Evolutionary conservation across 2,329 filamentous ascomycete genomes (phyloP).

Genomic region (Epichloe sp.): DNA sequence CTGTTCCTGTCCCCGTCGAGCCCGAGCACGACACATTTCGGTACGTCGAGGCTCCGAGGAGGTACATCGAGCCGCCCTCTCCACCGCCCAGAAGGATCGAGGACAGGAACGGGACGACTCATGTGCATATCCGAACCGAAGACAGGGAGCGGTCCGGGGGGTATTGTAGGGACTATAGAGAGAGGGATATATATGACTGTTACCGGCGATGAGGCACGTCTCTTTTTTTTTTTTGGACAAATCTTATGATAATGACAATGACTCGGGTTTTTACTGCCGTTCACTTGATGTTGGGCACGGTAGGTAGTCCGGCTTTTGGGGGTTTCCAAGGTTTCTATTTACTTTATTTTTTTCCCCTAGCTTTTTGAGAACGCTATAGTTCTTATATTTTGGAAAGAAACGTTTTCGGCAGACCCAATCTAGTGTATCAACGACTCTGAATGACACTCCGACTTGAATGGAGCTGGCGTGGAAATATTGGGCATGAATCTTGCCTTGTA

Average conservation of each 20-base stretch:
- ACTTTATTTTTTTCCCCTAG: too few species aligned
- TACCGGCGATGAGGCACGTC: slow-evolving; percentile 2
- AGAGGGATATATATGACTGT: slow-evolving; percentile 1
- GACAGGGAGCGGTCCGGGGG: slow-evolving; percentile 20
- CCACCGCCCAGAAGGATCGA: slow-evolving; percentile 20
- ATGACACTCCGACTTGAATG: too few species aligned
- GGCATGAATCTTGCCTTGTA: not conserved
- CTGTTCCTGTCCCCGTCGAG: slow-evolving; percentile 28
- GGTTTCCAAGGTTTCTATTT: too few species aligned
- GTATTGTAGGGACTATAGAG: slow-evolving; percentile 14
- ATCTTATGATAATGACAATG: not conserved
- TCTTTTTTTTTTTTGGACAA: not conserved
- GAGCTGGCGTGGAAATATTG: too few species aligned
- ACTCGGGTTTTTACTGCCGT: too few species aligned
- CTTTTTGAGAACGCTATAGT: too few species aligned
- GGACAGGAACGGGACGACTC: slow-evolving; percentile 9
- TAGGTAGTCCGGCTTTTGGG: too few species aligned
- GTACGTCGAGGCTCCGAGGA: slow-evolving; percentile 37
- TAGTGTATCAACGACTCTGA: too few species aligned
- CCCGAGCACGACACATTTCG: slow-evolving; percentile 35
- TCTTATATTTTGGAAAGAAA: too few species aligned
- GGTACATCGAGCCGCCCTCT: slow-evolving; percentile 16
- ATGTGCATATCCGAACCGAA: slow-evolving; percentile 18
- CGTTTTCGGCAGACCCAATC: too few species aligned
- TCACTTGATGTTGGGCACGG: too few species aligned